phyloP scores from a whole-genome alignment of 140 eudicot species.

The Ambrosia hybrid region DNA sequence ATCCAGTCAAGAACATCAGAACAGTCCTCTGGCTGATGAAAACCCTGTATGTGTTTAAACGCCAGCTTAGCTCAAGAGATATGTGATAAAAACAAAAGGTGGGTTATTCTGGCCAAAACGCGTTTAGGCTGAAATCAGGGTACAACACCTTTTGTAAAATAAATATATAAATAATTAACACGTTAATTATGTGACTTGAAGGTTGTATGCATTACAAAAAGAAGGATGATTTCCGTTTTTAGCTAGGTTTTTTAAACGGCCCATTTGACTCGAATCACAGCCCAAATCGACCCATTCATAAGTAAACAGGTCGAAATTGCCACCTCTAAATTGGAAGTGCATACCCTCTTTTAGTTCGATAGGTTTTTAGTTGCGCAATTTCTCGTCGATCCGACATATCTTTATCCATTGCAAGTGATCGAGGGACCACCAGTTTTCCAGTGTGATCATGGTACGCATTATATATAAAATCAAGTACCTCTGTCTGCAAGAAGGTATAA shows the following conservation, averaged over 20 bases:
- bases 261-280: conserved; percentile 8
- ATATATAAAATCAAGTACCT: conserved; percentile 58
- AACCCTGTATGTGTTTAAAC: conserved; percentile 50
- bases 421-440: conserved; percentile 51
- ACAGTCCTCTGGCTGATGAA: conserved; percentile 67
- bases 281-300: neutral
- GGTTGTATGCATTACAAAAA: neutral
- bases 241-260: neutral
- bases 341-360: conserved; percentile 64
- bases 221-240: neutral
- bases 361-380: conserved; percentile 52
- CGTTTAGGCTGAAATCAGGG: neutral
- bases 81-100: neutral
- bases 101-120: too few species aligned
- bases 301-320: neutral
- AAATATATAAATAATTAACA: neutral
- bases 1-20: conserved; percentile 69
- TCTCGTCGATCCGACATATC: conserved; percentile 54
- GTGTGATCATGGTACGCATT: conserved; percentile 60
- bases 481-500: conserved; percentile 50
- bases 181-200: neutral
- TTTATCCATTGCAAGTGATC: conserved; percentile 59
- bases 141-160: neutral
- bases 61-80: neutral
- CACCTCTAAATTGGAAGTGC: neutral